These are phyloP conservation scores for Onygenales sp. DNA, from an alignment of 2,329 filamentous ascomycete species.

Conservation along the genomic window DNA sequence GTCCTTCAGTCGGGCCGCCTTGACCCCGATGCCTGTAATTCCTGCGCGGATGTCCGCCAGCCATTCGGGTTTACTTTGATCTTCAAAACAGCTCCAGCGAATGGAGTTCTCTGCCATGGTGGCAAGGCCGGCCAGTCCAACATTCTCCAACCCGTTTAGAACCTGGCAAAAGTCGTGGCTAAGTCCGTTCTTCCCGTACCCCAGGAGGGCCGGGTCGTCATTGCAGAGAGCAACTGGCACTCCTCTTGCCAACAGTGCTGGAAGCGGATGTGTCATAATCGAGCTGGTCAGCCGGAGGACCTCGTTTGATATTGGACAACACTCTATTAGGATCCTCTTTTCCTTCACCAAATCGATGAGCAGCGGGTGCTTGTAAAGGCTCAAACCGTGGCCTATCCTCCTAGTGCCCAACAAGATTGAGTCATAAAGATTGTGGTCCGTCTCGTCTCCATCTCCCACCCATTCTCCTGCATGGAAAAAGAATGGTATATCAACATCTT, in stretches of 20 bases:
- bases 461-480: constrained; percentile 94
- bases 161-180: constrained; percentile 94
- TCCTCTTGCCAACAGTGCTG: constrained; percentile 70
- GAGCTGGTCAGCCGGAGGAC: constrained; percentile 68
- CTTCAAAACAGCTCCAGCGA: constrained; percentile 80
- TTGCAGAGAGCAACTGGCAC: constrained; percentile 79
- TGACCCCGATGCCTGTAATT: constrained; percentile 58
- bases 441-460: constrained; percentile 67
- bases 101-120: constrained; percentile 88
- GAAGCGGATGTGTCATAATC: constrained; percentile 68
- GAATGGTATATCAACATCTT: constrained; percentile 76
- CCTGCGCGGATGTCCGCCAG: constrained; percentile 62
- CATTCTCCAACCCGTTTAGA: constrained; percentile 85
- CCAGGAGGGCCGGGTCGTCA: constrained; percentile 82
- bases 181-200: constrained; percentile 70
- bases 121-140: constrained; percentile 77
- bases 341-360: constrained; percentile 83
- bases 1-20: constrained; percentile 63
- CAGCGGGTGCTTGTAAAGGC: constrained; percentile 82
- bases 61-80: constrained; percentile 64
- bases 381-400: constrained; percentile 82
- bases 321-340: constrained; percentile 78
- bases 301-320: constrained; percentile 89
- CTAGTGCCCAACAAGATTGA: constrained; percentile 77
- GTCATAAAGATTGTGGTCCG: constrained; percentile 81